Conservation (phyloP, 2,329 filamentous ascomycete species). For the Aureobasidium sp. region DNA sequence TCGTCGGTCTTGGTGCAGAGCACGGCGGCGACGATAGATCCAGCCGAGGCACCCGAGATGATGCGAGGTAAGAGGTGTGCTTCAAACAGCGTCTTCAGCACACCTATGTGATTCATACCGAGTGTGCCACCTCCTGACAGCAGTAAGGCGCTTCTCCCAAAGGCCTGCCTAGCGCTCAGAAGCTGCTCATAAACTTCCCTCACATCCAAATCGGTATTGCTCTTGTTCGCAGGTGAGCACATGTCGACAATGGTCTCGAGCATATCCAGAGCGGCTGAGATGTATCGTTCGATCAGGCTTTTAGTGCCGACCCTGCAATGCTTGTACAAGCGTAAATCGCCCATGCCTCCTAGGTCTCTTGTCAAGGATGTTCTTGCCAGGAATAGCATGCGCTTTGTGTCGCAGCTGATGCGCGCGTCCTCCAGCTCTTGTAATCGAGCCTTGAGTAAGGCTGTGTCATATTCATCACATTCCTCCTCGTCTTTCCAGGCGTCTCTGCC, state of each 20-base stretch:
- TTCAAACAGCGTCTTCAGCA: constrained; percentile 74
- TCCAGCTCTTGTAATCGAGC: constrained; percentile 67
- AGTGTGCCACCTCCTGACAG: constrained; percentile 83
- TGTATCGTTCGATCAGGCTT: constrained; percentile 77
- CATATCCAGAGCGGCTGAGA: constrained; percentile 68
- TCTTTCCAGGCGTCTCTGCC: constrained; percentile 77
- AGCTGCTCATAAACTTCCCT: constrained; percentile 60
- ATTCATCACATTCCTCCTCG: constrained; percentile 59
- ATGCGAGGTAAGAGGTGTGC: constrained; percentile 71
- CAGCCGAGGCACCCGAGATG: constrained; percentile 80
- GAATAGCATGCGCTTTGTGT: constrained; percentile 71
- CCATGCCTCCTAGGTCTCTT: constrained; percentile 79
- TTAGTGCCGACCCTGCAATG: constrained; percentile 85
- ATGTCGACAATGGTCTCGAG: constrained; percentile 64
- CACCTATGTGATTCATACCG: constrained; percentile 87
- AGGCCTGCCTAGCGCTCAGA: constrained; percentile 67
- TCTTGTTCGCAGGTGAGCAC: constrained; percentile 35
- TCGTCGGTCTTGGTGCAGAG: constrained; percentile 72
- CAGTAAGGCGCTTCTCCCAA: constrained; percentile 75
- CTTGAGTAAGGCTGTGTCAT: constrained; percentile 63
- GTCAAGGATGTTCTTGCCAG: constrained; percentile 73
- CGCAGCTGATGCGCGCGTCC: constrained; percentile 61
- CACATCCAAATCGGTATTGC: constrained; percentile 50
- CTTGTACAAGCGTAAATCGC: constrained; percentile 71
- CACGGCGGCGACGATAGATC: constrained; percentile 77